Conservation (phyloP, 257 asterid genomes). For the Ajuga chamaepitys region DNA sequence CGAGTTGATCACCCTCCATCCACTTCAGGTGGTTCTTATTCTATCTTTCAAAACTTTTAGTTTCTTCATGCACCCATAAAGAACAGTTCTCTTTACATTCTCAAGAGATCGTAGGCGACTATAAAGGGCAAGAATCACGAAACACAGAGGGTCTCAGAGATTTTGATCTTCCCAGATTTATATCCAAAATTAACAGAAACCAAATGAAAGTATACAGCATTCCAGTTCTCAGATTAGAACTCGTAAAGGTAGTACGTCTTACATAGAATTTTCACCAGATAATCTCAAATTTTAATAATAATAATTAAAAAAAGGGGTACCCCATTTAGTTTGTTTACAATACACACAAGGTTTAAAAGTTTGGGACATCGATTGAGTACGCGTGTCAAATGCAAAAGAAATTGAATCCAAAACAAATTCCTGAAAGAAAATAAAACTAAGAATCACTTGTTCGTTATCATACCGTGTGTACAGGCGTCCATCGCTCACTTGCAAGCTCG, state of each 20-base stretch:
- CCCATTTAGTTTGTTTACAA: background rate
- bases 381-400: background rate
- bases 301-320: background rate
- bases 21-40: background rate
- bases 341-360: background rate
- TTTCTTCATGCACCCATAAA: background rate
- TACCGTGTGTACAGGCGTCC: constrained; percentile 99
- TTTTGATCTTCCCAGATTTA: background rate
- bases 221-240: no score
- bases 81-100: background rate
- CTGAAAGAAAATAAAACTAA: background rate
- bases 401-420: background rate
- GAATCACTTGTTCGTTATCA: background rate
- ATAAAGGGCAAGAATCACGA: background rate
- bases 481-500: constrained; percentile 98
- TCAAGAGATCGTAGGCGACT: background rate
- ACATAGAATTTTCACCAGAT: background rate
- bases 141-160: background rate
- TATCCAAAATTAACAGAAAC: no score
- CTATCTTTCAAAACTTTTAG: no score
- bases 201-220: no score
- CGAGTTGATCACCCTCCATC: background rate
- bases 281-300: background rate
- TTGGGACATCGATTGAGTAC: background rate
- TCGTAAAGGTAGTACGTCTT: background rate